A percentile compares a stretch with the other conserved stretches of the same genome.
Evolutionary conservation across 2,329 filamentous ascomycete species (phyloP).

Genomic region (Didymellaceae sp.): DNA sequence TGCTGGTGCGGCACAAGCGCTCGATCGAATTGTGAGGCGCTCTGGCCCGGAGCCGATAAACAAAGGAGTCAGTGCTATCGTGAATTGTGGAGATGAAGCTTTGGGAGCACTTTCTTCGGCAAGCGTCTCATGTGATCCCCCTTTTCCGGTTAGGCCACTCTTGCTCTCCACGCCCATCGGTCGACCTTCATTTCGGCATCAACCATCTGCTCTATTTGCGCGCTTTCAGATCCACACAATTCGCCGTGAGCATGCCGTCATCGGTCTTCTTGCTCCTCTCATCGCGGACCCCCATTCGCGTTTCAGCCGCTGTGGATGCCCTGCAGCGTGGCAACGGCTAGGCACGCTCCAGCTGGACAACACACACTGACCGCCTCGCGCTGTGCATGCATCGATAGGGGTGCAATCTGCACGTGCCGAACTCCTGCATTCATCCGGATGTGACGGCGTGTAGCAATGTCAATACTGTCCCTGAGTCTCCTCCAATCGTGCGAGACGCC

Average conservation of each 20-base stretch:
- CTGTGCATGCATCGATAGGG: neutral
- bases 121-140: constrained; percentile 7
- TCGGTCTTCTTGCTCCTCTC: constrained; percentile 7
- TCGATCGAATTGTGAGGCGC: constrained; percentile 14
- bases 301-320: constrained; percentile 13
- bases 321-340: constrained; percentile 12
- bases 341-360: constrained; percentile 8
- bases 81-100: constrained; percentile 17
- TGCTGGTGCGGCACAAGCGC: constrained; percentile 16
- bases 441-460: constrained; percentile 3
- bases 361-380: constrained; percentile 14
- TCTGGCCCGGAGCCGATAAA: constrained; percentile 17
- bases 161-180: constrained; percentile 13
- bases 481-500: constrained; percentile 9
- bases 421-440: constrained; percentile 13
- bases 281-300: constrained; percentile 8
- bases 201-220: constrained; percentile 8
- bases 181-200: constrained; percentile 19
- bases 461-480: constrained; percentile 7
- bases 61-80: constrained; percentile 10
- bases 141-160: neutral
- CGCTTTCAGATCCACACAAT: constrained; percentile 10
- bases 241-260: constrained; percentile 16
- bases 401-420: constrained; percentile 6
- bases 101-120: neutral